Evolutionary conservation across 2,329 filamentous ascomycete species (phyloP).

Genomic region (Botryotinia narcissicola): DNA sequence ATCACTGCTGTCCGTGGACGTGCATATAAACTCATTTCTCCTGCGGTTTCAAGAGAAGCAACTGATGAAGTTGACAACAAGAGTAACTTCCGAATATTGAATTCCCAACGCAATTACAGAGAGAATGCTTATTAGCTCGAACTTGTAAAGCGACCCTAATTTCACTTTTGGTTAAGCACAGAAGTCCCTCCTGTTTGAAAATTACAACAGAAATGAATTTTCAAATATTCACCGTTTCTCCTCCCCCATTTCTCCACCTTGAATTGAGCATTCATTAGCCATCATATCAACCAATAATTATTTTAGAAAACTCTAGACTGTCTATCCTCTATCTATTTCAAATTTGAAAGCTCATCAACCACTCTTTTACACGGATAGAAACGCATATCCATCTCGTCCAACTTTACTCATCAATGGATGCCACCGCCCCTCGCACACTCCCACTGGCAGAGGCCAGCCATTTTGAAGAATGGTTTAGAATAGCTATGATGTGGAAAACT

Average conservation of each 20-base stretch:
- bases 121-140: background rate
- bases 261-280: background rate
- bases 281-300: background rate
- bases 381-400: background rate
- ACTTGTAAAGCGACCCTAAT: background rate
- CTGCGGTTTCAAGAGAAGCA: background rate
- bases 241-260: background rate
- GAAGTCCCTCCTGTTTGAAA: background rate
- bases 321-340: no score
- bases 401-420: background rate
- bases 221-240: background rate
- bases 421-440: background rate
- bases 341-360: background rate
- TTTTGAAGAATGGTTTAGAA: conserved; percentile 21
- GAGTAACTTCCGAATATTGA: background rate
- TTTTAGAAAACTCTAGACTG: background rate
- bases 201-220: background rate
- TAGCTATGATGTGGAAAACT: conserved; percentile 19
- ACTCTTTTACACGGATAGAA: background rate
- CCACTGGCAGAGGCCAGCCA: conserved; percentile 14
- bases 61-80: no score
- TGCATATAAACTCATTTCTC: background rate
- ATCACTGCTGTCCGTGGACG: background rate
- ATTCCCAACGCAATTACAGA: background rate
- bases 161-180: background rate